Evolutionary conservation across 768 basidiomycete genomes (phyloP).

Genomic region (Termitomyces eurrhizus): DNA sequence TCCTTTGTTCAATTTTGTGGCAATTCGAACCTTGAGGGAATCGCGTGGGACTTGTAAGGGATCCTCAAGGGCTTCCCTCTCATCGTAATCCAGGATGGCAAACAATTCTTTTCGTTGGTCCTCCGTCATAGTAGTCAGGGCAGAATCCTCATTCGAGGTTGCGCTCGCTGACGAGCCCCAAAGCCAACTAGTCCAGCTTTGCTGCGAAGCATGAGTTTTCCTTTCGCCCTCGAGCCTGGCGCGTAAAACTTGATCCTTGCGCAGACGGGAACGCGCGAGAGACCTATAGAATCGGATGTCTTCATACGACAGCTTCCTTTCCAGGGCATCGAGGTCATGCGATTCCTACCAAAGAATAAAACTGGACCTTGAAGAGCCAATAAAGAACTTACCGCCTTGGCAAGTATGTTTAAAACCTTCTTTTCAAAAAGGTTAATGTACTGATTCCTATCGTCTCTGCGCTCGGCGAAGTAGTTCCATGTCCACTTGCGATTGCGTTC

Average conservation of each 20-base stretch:
- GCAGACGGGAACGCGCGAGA: slow-evolving; percentile 82
- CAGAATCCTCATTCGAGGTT: slow-evolving; percentile 43
- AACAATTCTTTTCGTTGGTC: slow-evolving; percentile 89
- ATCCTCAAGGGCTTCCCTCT: slow-evolving; percentile 68
- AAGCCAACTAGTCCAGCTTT: slow-evolving; percentile 73
- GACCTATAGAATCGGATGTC: slow-evolving; percentile 97
- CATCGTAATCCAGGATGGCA: slow-evolving; percentile 88
- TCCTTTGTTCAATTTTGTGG: slow-evolving; percentile 80
- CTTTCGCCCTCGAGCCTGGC: slow-evolving; percentile 68
- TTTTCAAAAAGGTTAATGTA: slow-evolving; percentile 87
- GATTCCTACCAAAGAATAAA: slow-evolving; percentile 40
- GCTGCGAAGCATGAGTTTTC: slow-evolving; percentile 44
- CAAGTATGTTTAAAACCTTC: slow-evolving; percentile 52
- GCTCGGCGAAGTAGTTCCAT: slow-evolving; percentile 85
- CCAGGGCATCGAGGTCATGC: slow-evolving; percentile 56
- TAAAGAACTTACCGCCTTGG: slow-evolving; percentile 47
- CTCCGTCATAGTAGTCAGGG: slow-evolving; percentile 75
- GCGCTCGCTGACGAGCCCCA: slow-evolving; percentile 59
- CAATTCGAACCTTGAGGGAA: slow-evolving; percentile 71
- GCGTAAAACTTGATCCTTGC: slow-evolving; percentile 76
- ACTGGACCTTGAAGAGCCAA: background rate
- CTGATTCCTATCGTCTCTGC: slow-evolving; percentile 79
- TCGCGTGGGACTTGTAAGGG: slow-evolving; percentile 73
- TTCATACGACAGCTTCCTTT: slow-evolving; percentile 84
- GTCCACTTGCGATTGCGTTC: slow-evolving; percentile 85